Base-by-base conservation (phyloP, 2,329 filamentous ascomycete species). In the Bipolaris sorokiniana region DNA sequence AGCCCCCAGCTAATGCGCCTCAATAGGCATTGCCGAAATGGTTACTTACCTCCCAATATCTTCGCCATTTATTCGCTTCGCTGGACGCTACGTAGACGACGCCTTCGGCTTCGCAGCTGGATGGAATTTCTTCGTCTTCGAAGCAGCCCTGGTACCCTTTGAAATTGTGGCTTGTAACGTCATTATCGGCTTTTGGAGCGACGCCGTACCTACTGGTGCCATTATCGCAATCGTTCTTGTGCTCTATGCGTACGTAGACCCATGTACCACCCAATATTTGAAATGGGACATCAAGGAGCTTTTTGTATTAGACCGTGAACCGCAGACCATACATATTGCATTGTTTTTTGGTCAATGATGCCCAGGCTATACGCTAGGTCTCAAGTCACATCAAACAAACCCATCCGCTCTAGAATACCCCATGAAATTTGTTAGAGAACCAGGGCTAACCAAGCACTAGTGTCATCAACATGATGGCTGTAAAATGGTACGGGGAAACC, bases 41-140 rank as follows among this genome's bases (percentile, higher is more conserved):
- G 89, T 90, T 7, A 90, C 88, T 0, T 91, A 89, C 62, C 79
- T 91, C 2, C 90, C 90, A 7, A 90, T 92, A 51, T 90, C 88
- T 0, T 91, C 88, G 38, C 89, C 89, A 0, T 92, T 93, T 73
- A 90, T 92, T 69, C 86, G 88, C 23, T 91, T 92, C 67, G 90
- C 90, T 3, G 88, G 89, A 13, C 84, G 88, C 45, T 92, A 86
- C 63, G 88, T 92, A 28, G 89, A 92, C 64, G 88, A 91, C 62
- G 88, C 89, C 2, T 89, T 92, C 57, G 88, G 88, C 0, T 88
- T 90, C 54, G 88, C 88, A 6, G 84, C 87, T 1, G 89, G 89
- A 5, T 91, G 88, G 84, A 90, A 91, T 72, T 90, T 90, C 65
- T 90, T 90, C 78, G 73, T 90, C 41, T 89, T 89, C 61, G 86